Evolutionary conservation across 805 yeast genomes (phyloP), one percentile per base, ranked within the genome.

Genomic region (Candida maltosa): DNA sequence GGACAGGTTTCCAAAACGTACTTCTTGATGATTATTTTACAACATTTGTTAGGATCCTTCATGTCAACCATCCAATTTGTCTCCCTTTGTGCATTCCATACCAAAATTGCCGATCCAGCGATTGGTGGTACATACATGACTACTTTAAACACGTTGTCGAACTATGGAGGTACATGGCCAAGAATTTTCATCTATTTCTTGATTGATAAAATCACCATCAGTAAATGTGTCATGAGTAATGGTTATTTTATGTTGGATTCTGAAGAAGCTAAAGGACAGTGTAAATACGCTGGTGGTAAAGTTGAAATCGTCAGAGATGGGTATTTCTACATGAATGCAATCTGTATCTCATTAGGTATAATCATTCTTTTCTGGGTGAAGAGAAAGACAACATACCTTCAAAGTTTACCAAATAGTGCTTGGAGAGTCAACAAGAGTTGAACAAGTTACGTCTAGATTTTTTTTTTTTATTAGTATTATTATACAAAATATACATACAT

Each of bases 121-220:
- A 86, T 93, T 49, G 98, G 98, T 12, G 98, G 98, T 2, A 93
- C 98, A 0, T 93, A 93, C 58, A 91, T 93, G 97, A 93, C 98
- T 0, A 81, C 95, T 1, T 68, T 93, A 39, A 93, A 93, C 59
- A 93, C 98, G 0, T 68, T 93, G 31, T 79, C 94, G 27, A 93
- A 93, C 56, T 71, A 91, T 39, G 98, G 98, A 16, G 98, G 98
- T 8, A 93, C 94, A 29, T 93, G 98, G 98, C 98, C 98, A 2
- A 73, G 87, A 36, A 65, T 87, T n/a, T 65, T 93, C 20, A 80
- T 91, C 1, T 73, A 88, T 46, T 76, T 70, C 40, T 69, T 88
- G 59, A 91, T 93, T 37, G 97, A 91, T 60, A 73, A 69, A 46
- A 75, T 88, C 47, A 85, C 97, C 0, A 49, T 60, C 4, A 78